Conservation (phyloP, 768 basidiomycete genomes). For the Leccinum uliginosum region DNA sequence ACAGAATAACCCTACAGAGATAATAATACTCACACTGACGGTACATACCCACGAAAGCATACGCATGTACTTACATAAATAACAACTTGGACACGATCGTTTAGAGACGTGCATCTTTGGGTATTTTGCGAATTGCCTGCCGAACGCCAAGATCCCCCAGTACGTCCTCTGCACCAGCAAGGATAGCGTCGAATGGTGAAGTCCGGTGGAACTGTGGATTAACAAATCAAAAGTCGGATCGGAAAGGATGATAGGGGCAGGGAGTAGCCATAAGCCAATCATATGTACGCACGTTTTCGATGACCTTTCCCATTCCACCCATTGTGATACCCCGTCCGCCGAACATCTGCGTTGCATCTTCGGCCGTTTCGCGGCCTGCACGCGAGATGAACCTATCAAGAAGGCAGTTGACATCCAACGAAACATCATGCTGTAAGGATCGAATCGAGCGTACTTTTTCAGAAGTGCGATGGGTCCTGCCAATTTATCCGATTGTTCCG, state of each 20-base stretch:
- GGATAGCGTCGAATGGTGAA: constrained; percentile 78
- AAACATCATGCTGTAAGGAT: background rate
- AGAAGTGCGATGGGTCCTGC: constrained; percentile 87
- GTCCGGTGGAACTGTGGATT: constrained; percentile 68
- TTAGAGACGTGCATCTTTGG: constrained; percentile 43
- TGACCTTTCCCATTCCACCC: constrained; percentile 80
- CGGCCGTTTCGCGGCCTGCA: constrained; percentile 44
- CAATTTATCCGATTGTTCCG: constrained; percentile 76
- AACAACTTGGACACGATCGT: background rate
- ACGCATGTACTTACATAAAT: background rate
- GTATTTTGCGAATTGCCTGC: constrained; percentile 70
- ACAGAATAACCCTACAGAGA: background rate
- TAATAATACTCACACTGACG: background rate
- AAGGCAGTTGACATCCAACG: constrained; percentile 2
- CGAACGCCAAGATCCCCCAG: constrained; percentile 70
- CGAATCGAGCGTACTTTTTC: constrained; percentile 61
- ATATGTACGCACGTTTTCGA: constrained; percentile 63
- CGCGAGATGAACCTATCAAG: constrained; percentile 58
- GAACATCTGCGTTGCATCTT: constrained; percentile 81
- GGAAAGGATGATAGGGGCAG: background rate
- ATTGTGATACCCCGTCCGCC: constrained; percentile 86
- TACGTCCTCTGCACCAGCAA: constrained; percentile 77
- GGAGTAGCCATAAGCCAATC: background rate
- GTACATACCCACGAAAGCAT: background rate
- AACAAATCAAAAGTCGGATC: background rate